Evolutionary conservation across 2,329 filamentous ascomycete species (phyloP).

Genomic region (Drechslerella dactyloides): DNA sequence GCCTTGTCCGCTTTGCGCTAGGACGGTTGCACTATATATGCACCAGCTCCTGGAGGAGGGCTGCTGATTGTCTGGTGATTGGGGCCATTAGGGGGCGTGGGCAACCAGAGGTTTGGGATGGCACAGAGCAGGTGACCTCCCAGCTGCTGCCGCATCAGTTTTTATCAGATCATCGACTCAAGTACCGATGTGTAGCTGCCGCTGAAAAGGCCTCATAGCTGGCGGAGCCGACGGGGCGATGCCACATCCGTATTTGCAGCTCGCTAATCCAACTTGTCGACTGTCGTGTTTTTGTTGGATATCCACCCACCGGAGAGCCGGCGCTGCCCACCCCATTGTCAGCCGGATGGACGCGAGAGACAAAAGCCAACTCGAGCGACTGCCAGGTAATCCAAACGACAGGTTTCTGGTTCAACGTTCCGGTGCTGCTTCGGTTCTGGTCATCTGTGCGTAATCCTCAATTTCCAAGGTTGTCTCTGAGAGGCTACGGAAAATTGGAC

Average conservation of each 20-base stretch:
- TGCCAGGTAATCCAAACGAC: conserved; percentile 26
- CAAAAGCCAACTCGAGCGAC: conserved; percentile 26
- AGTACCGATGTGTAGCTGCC: conserved; percentile 20
- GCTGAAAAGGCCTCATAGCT: conserved; percentile 24
- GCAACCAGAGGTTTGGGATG: conserved; percentile 19
- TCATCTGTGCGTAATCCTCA: conserved; percentile 10
- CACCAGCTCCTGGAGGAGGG: conserved; percentile 1
- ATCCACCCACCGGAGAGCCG: conserved; percentile 23
- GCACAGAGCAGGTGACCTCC: conserved; percentile 21
- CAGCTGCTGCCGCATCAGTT: conserved; percentile 20
- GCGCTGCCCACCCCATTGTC: conserved; percentile 18
- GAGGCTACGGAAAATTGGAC: conserved; percentile 6
- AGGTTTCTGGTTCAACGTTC: conserved; percentile 46
- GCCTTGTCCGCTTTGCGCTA: background rate
- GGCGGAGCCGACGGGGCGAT: conserved; percentile 16
- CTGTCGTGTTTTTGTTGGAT: conserved; percentile 1
- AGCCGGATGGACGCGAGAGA: conserved; percentile 34
- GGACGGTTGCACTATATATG: background rate
- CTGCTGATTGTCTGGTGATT: conserved; percentile 20
- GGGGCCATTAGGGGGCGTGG: conserved; percentile 14
- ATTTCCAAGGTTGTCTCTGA: background rate
- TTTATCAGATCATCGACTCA: conserved; percentile 2
- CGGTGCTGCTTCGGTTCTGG: conserved; percentile 25
- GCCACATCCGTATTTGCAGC: conserved; percentile 22
- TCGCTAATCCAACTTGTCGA: conserved; percentile 25